These are phyloP conservation scores for Suillus hirtellus DNA, from an alignment of 768 basidiomycete genomes.

Conservation along the genomic window DNA sequence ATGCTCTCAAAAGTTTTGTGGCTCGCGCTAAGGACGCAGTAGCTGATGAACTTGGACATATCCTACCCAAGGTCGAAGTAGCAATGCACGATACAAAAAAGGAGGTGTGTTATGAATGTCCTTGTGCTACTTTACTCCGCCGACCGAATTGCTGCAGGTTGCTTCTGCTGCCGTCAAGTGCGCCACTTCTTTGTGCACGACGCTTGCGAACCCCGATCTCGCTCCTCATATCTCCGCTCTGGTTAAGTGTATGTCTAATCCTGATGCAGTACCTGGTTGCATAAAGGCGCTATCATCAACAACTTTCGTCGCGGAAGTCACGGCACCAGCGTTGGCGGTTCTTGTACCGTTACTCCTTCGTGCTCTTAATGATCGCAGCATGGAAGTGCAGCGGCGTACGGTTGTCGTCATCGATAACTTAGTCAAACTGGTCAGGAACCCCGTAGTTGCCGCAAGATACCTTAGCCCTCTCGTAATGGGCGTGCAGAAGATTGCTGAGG, in stretches of 20 bases:
- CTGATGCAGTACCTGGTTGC: conserved; percentile 83
- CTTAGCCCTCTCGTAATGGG: conserved; percentile 86
- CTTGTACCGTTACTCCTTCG: conserved; percentile 89
- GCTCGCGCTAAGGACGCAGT: conserved; percentile 69
- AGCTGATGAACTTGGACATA: conserved; percentile 77
- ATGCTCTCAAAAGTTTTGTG: conserved; percentile 78
- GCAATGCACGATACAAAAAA: conserved; percentile 97
- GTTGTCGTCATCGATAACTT: conserved; percentile 96
- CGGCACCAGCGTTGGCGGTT: conserved; percentile 93
- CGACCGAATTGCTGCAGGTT: conserved; percentile 50
- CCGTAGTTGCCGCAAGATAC: conserved; percentile 85
- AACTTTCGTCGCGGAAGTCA: conserved; percentile 97
- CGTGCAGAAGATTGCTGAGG: conserved; percentile 84
- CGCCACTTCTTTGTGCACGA: conserved; percentile 84
- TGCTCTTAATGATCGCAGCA: conserved; percentile 92
- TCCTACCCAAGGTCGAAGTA: conserved; percentile 83
- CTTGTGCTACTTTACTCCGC: neutral
- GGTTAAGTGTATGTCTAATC: conserved; percentile 93
- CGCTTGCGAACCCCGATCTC: conserved; percentile 92
- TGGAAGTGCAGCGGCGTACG: conserved; percentile 93
- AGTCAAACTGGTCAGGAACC: conserved; percentile 94
- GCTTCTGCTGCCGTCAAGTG: conserved; percentile 85
- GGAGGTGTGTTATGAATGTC: conserved; percentile 57
- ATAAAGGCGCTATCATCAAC: conserved; percentile 95
- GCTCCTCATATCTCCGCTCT: conserved; percentile 84